Evolutionary conservation across 768 basidiomycete species (phyloP), one percentile per base, ranked within the genome.

Genomic region (Tubosaeta sp.): DNA sequence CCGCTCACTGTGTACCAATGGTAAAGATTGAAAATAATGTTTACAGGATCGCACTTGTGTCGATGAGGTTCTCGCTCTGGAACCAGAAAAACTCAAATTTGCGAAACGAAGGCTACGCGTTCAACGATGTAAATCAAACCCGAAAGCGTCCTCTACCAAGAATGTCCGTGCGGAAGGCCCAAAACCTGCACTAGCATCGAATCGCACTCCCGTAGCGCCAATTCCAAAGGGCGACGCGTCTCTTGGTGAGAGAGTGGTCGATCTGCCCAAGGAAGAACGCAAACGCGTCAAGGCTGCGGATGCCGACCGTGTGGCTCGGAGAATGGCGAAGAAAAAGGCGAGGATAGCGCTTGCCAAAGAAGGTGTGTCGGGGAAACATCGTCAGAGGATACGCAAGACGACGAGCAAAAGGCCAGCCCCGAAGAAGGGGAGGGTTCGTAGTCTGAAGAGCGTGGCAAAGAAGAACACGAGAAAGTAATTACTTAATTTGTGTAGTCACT

Each of bases 71-170:
- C 75, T 99, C 31, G 90, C 90, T 0, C 71, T 97, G 16, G 86
- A 91, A 41, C 74, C 80, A 16, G 72, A 67, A 40, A 87, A 86
- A 57, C 81, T 97, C 66, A 92, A 88, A 65, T 92, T 97, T 63
- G 91, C 90, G 16, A 96, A 95, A 67, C 90, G 93, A 57, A 92
- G 86, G 60, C 76, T 97, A 3, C 86, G 95, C 19, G 83, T 97
- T 3, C 89, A 97, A 63, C 82, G 89, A 32, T 97, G 93, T 74
- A 95, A 92, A 67, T 83, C 82, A n/a, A 45, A 82, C 21, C 72
- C 80, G 18, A 74, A 80, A n/a, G 32, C 51, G 3, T 24, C 64
- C 1, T 53, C 68, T n/a, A 57, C 63, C 19, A 53, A 57, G n/a
- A 46, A 19, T 1, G 40, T 46, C 10, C 21, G 54, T 2, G 30